Evolutionary conservation across 2,329 filamentous ascomycete genomes (phyloP), one percentile per base, ranked within the genome.

Genomic region (Cryoendolithus antarcticus): DNA sequence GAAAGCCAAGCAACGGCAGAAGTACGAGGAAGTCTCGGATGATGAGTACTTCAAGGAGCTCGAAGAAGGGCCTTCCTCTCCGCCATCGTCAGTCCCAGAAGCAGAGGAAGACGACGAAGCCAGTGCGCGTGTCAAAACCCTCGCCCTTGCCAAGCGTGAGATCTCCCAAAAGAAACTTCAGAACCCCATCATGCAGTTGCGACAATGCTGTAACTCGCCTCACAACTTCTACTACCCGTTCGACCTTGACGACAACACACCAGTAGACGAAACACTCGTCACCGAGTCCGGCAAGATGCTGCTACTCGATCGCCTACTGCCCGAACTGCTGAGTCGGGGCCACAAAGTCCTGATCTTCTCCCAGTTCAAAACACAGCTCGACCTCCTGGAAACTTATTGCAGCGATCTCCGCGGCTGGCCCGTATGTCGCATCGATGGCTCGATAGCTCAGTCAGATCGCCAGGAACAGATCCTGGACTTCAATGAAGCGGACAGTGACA

Each of bases 141-240:
- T 89, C 0, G 80, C 85, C 6, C 65, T 86, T 42, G 88, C 86
- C 0, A 93, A 89, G 58, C 80, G 83, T 39, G 85, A 95, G 58
- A 84, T 96, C n/a, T 70, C 78, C 3, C 75, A 76, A 32, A 96
- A 96, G 65, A 95, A 93, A 54, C 70, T 96, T 1, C 88, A 91
- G 34, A 98, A 98, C 49, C 83, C 86, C 0, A 64, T 96, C 12
- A 86, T 94, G 70, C 91, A 98, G 57, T 75, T 94, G 3, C 82
- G 91, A 0, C 72, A 95, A 0, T 86, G 85, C 8, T 96, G 91
- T 61, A 94, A 98, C 59, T 85, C 79, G 1, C 91, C 91, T 0
- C 88, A 95, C 61, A 93, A 95, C 56, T 96, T 98, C 59, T 96
- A 93, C 62, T 93, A 86, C 56, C 89, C 91, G 0, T 96, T 89